phyloP scores from a whole-genome alignment of 768 basidiomycete genomes.

The Pholiota conissans region DNA sequence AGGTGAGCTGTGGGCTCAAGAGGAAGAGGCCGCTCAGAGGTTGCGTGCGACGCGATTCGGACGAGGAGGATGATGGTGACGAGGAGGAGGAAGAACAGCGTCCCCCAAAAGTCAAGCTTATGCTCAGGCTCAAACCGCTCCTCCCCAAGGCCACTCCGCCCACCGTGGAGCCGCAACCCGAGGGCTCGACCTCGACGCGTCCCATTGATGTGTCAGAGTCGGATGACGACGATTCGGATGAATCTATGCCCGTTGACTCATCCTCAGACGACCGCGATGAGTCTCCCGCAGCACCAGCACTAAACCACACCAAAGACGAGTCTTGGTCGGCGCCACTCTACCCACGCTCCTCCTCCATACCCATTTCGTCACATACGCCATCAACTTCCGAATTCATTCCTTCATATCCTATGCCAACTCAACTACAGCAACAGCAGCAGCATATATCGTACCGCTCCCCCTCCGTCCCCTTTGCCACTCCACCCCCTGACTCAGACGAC shows the following conservation, averaged over 20 bases:
- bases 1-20: constrained; percentile 33
- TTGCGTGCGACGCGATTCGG: constrained; percentile 22
- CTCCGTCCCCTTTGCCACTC: constrained; percentile 60
- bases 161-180: constrained; percentile 17
- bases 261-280: constrained; percentile 37
- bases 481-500: constrained; percentile 72
- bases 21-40: constrained; percentile 43
- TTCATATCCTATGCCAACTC: neutral
- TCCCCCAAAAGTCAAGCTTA: constrained; percentile 71
- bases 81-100: constrained; percentile 42
- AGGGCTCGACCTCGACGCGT: constrained; percentile 27
- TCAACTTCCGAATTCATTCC: neutral
- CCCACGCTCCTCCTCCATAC: constrained; percentile 57
- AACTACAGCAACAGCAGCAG: neutral
- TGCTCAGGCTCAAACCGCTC: constrained; percentile 59
- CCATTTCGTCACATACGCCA: constrained; percentile 56
- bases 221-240: constrained; percentile 28
- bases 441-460: too few relatives aligned
- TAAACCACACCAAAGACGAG: constrained; percentile 31
- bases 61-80: constrained; percentile 32
- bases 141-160: constrained; percentile 16
- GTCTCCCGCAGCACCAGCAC: constrained; percentile 16
- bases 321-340: constrained; percentile 56
- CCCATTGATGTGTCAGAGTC: constrained; percentile 44
- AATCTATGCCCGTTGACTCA: constrained; percentile 45